Conservation (phyloP, 306 rosid genomes). For the Sphenostylis stenocarpa region DNA sequence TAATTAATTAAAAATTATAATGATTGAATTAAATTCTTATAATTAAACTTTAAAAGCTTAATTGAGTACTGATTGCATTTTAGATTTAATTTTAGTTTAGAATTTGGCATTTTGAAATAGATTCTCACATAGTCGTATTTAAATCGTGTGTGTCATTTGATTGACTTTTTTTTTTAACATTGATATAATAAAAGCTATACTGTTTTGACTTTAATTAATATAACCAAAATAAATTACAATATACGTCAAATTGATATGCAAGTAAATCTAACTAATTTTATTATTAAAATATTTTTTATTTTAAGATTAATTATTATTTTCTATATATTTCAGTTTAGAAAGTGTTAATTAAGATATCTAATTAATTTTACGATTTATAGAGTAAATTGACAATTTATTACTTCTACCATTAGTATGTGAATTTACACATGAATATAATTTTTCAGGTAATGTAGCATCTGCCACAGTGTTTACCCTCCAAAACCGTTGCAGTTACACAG, state of each 20-base stretch:
- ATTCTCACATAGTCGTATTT: not conserved
- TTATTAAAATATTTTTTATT: no score
- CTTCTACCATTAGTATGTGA: no score
- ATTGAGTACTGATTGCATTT: not conserved
- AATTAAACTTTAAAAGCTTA: not conserved
- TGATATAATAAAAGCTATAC: not conserved
- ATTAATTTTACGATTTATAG: no score
- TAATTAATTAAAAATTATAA: no score
- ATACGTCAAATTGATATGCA: no score
- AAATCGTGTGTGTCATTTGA: not conserved
- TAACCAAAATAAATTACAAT: no score
- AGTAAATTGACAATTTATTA: no score
- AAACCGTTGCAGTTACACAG: conserved; percentile 60
- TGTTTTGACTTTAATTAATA: no score
- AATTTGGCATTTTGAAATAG: not conserved
- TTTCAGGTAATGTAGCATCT: conserved; percentile 45
- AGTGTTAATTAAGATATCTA: no score
- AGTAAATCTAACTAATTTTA: no score
- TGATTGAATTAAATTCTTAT: not conserved
- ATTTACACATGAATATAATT: not conserved
- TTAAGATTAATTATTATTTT: no score
- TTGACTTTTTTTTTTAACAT: not conserved
- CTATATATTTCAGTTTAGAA: no score
- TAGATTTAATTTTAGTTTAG: not conserved
- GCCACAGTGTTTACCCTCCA: conserved; percentile 58